Evolutionary conservation across 148 eudicot species (phyloP).

Genomic region (Simmondsia chinensis): DNA sequence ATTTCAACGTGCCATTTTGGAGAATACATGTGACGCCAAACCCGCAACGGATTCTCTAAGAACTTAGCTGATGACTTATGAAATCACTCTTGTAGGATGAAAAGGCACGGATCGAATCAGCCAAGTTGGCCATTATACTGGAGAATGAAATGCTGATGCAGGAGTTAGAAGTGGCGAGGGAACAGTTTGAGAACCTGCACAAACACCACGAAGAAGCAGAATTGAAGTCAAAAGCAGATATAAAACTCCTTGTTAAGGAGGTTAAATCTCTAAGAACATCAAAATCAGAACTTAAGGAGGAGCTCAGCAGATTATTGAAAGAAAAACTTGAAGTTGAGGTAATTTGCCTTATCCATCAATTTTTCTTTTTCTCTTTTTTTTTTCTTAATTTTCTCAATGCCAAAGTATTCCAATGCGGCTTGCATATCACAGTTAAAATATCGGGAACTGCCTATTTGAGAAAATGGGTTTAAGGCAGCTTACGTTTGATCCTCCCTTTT

Average conservation of each 20-base stretch:
- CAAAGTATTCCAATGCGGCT: too few relatives aligned
- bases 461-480: too few relatives aligned
- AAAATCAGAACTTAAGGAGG: conserved; percentile 70
- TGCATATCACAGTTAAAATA: too few relatives aligned
- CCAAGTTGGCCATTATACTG: conserved; percentile 25
- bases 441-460: too few relatives aligned
- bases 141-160: conserved; percentile 52
- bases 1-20: too few relatives aligned
- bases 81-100: conserved; percentile 34
- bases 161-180: conserved; percentile 46
- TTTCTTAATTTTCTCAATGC: neutral
- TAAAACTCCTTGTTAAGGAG: conserved; percentile 75
- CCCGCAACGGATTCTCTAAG: too few relatives aligned
- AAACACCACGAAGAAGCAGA: conserved; percentile 61
- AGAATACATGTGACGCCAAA: too few relatives aligned
- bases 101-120: conserved; percentile 24
- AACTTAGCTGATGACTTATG: conserved; percentile 3
- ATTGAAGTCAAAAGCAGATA: conserved; percentile 62
- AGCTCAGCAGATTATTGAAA: conserved; percentile 46
- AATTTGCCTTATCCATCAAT: conserved; percentile 4
- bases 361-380: conserved; percentile 1
- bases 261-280: conserved; percentile 66
- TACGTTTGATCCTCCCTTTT: too few relatives aligned
- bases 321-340: conserved; percentile 71
- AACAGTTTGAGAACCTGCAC: conserved; percentile 39